Evolutionary conservation across 495 filamentous ascomycete species (phyloP), one percentile per base, ranked within the genome.

Genomic region (Cryomyces minteri): DNA sequence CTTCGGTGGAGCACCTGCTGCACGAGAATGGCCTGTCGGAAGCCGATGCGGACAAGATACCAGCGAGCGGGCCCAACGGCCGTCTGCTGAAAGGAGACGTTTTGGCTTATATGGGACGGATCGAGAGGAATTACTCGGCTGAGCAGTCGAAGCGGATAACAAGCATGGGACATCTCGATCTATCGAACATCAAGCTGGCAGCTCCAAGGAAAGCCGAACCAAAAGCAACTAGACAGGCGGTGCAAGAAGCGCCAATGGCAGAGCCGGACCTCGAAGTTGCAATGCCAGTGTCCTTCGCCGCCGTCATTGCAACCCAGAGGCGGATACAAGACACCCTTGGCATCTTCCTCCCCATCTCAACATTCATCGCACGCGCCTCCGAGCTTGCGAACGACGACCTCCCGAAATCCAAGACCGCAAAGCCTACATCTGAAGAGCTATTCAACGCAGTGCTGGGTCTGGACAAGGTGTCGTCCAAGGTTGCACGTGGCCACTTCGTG

Each of bases 21-120:
- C 78, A 81, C 60, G 68, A 79, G 58, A 76, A 90, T 54, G 75
- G 74, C 46, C 62, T 96, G 30, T 68, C 80, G 39, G 69, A 74
- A 41, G 77, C 77, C 28, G 82, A 81, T 48, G 63, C 80, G 31
- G 70, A 78, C 59, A 77, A 81, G 55, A 95, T 98, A 58, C 81
- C 76, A 18, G 77, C 84, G 7, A 88, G 80, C 30, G 90, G 90
- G 11, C 90, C 90, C 32, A 82, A 79, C 59, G 87, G 88, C 40
- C 79, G 92, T 41, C 68, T 98, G 38, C 71, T 98, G 32, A 98
- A 98, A 66, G 90, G 90, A 41, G 90, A 98, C 58, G 84, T 98
- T 6, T 74, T 98, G 39, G 86, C 86, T 31, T 90, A 88, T 59
- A 65, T 96, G 10, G 90, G 92, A 43, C 64, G 64, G 45, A 82